A percentile compares a stretch with the other conserved stretches of the same genome.
Conservation (phyloP, 1,284 basidiomycete species). For the Melampsora americana region DNA sequence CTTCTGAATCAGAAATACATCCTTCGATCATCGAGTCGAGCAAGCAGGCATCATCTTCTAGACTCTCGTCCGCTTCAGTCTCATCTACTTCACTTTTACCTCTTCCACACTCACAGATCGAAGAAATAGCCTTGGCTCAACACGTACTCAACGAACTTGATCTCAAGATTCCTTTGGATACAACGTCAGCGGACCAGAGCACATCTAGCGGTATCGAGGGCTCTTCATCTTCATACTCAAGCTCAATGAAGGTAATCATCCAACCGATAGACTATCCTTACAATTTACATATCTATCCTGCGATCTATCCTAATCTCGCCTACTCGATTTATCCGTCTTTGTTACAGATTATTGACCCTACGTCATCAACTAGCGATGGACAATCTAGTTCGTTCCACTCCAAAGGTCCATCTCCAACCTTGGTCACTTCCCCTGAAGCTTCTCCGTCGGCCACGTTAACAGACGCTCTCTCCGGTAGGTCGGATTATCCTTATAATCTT, state of each 20-base stretch:
- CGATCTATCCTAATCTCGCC: constrained; percentile 25
- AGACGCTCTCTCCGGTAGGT: background rate
- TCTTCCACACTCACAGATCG: background rate
- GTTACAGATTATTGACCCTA: background rate
- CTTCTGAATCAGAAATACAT: background rate
- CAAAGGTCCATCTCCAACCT: background rate
- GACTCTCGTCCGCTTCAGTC: background rate
- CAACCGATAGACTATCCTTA: constrained; percentile 17
- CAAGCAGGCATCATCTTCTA: background rate
- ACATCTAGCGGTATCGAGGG: background rate
- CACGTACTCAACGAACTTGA: background rate
- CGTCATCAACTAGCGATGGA: background rate
- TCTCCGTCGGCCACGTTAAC: background rate
- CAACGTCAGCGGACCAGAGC: background rate
- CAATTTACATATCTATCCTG: constrained; percentile 19
- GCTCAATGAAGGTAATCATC: background rate
- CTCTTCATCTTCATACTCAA: background rate
- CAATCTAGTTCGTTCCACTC: background rate
- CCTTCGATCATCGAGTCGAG: background rate
- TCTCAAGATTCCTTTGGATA: background rate
- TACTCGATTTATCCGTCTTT: constrained; percentile 5
- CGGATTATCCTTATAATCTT: background rate
- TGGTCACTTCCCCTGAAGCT: background rate
- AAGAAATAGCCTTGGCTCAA: background rate
- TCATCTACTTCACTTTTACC: background rate